phyloP scores from a whole-genome alignment of 768 basidiomycete genomes.

The Auricularia auricula-judae region DNA sequence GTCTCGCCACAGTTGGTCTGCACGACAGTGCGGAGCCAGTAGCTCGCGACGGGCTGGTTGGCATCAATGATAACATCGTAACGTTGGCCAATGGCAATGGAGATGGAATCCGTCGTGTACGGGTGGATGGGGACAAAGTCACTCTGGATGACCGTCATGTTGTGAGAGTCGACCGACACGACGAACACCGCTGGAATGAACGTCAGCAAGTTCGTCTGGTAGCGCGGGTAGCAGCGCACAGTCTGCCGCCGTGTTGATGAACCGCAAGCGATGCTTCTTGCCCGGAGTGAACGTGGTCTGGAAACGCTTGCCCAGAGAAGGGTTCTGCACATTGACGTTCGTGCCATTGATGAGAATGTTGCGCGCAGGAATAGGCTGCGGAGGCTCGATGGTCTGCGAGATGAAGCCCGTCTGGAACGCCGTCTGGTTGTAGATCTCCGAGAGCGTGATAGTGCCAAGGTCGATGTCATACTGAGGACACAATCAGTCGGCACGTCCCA shows the following conservation, averaged over 20 bases:
- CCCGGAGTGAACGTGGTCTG: not conserved
- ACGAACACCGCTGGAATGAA: not conserved
- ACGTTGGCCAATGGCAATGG: not conserved
- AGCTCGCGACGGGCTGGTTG: not conserved
- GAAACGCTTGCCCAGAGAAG: not conserved
- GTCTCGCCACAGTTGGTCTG: not conserved
- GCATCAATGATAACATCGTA: not conserved
- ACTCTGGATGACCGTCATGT: not conserved
- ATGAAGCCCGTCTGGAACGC: not conserved
- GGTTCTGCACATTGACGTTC: not conserved
- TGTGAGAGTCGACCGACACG: not conserved
- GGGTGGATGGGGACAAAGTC: not conserved
- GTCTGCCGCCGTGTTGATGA: not conserved
- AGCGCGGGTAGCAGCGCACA: not conserved
- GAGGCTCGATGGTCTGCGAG: not conserved
- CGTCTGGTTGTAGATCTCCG: slow-evolving; percentile 59
- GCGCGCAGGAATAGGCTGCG: not conserved
- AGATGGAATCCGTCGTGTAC: not conserved
- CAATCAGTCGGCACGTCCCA: slow-evolving; percentile 7
- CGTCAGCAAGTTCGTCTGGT: not conserved
- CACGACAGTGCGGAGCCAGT: not conserved
- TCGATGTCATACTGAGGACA: slow-evolving; percentile 54
- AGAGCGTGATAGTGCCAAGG: slow-evolving; percentile 63
- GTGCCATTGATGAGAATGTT: not conserved
- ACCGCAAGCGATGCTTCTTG: not conserved